Conservation (phyloP, 2,329 filamentous ascomycete species). For the Cercospora beticola region DNA sequence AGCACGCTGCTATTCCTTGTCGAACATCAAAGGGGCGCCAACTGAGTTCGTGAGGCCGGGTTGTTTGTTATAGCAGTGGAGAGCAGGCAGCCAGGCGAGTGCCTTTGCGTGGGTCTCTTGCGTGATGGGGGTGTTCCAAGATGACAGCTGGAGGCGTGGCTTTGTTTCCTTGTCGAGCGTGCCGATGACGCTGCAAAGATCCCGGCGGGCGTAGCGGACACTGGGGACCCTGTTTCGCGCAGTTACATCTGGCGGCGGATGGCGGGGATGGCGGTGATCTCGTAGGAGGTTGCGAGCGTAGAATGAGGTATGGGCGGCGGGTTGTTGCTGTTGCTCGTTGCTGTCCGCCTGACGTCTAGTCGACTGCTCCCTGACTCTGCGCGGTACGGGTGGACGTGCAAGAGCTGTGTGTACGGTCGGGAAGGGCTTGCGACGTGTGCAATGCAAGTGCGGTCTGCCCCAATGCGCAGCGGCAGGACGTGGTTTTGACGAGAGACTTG, state of each 20-base stretch:
- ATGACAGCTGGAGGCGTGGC: conserved; percentile 8
- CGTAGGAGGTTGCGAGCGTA: conserved; percentile 1
- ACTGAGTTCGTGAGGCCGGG: conserved; percentile 5
- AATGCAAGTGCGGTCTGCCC: not conserved
- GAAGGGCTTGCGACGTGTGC: not conserved
- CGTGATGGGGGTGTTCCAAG: not conserved
- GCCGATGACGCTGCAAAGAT: conserved; percentile 22
- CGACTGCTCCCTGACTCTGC: not conserved
- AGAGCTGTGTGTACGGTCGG: not conserved
- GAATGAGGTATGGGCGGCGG: no score
- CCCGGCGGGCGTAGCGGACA: conserved; percentile 21
- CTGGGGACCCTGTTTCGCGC: conserved; percentile 21
- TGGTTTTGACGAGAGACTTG: not conserved
- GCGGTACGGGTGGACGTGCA: not conserved
- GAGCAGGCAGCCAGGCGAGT: no score
- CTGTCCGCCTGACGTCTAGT: not conserved
- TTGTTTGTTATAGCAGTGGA: conserved; percentile 3
- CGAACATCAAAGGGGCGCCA: conserved; percentile 21
- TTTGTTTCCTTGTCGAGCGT: conserved; percentile 18
- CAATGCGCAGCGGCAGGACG: not conserved
- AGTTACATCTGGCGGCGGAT: conserved; percentile 22
- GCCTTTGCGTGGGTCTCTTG: not conserved
- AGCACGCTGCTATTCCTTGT: conserved; percentile 16
- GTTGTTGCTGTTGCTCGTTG: not conserved
- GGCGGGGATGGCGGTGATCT: not conserved